A percentile compares a stretch with the other conserved stretches of the same genome.
Evolutionary conservation across 2,329 filamentous ascomycete species (phyloP).

Genomic region (Passalora sequoiae): DNA sequence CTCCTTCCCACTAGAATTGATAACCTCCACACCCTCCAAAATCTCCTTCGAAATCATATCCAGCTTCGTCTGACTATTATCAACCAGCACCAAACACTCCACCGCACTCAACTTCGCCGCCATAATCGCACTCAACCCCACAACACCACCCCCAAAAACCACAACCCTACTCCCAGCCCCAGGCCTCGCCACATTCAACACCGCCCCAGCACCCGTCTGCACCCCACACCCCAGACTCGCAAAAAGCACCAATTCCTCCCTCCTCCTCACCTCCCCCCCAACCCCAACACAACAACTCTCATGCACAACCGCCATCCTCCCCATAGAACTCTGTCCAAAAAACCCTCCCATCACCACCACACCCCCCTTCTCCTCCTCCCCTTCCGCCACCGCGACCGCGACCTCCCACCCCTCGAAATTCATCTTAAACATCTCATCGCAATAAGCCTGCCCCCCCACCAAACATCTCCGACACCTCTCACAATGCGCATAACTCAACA

Average conservation of each 20-base stretch:
- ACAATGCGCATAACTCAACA: conserved; percentile 18
- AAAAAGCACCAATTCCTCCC: conserved; percentile 21
- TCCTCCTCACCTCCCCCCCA: conserved; percentile 1
- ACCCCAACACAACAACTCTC: conserved; percentile 19
- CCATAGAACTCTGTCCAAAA: conserved; percentile 24
- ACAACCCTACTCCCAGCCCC: conserved; percentile 14
- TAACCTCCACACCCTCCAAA: conserved; percentile 9
- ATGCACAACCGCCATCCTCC: conserved; percentile 17
- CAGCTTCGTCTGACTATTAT: conserved; percentile 22
- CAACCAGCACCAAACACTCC: conserved; percentile 16
- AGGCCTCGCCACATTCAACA: conserved; percentile 20
- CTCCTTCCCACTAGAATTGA: conserved; percentile 8
- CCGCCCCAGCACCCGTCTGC: conserved; percentile 24
- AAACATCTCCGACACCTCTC: conserved; percentile 18
- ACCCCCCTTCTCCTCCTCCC: conserved; percentile 4
- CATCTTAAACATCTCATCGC: conserved; percentile 13
- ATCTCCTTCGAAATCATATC: conserved; percentile 16
- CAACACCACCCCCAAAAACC: conserved; percentile 23
- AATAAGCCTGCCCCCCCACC: conserved; percentile 16
- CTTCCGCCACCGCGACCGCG: no score
- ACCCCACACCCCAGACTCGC: conserved; percentile 23
- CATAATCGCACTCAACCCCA: conserved; percentile 21
- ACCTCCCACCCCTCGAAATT: conserved; percentile 23
- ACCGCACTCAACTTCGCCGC: conserved; percentile 13
- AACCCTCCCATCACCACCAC: conserved; percentile 18